Evolutionary conservation across 2,329 filamentous ascomycete species (phyloP).

Genomic region (Nothomitra cinnamomea): DNA sequence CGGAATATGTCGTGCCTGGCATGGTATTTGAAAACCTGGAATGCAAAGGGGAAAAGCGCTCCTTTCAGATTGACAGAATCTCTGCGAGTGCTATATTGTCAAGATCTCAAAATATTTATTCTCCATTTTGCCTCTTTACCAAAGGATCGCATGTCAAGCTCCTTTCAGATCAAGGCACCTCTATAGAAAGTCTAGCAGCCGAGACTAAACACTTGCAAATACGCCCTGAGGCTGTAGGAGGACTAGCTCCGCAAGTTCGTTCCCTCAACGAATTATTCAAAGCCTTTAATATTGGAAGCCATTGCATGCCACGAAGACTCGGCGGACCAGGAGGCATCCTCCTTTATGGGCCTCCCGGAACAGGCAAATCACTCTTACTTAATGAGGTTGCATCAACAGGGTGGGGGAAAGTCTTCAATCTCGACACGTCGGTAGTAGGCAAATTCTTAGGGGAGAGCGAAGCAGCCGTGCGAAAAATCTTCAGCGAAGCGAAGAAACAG

Average conservation of each 20-base stretch:
- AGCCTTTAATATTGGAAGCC: conserved; percentile 28
- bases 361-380: conserved; percentile 66
- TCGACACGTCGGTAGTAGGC: conserved; percentile 29
- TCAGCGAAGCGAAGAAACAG: conserved; percentile 48
- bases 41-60: conserved; percentile 37
- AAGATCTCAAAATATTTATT: background rate
- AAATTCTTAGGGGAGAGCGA: conserved; percentile 27
- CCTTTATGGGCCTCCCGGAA: conserved; percentile 67
- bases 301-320: conserved; percentile 10
- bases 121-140: background rate
- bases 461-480: conserved; percentile 45
- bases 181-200: background rate
- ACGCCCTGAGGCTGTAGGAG: conserved; percentile 39
- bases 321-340: conserved; percentile 39
- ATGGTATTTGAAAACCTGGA: conserved; percentile 51
- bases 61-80: conserved; percentile 27
- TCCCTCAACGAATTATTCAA: conserved; percentile 50
- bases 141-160: background rate
- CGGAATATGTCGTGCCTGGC: conserved; percentile 53
- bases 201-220: background rate
- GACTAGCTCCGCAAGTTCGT: conserved; percentile 45
- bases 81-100: background rate
- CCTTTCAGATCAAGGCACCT: background rate
- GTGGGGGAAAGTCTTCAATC: conserved; percentile 52
- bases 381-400: conserved; percentile 45